Base-by-base conservation (phyloP, 441 rosid genomes). In the Euphorbia corollata region DNA sequence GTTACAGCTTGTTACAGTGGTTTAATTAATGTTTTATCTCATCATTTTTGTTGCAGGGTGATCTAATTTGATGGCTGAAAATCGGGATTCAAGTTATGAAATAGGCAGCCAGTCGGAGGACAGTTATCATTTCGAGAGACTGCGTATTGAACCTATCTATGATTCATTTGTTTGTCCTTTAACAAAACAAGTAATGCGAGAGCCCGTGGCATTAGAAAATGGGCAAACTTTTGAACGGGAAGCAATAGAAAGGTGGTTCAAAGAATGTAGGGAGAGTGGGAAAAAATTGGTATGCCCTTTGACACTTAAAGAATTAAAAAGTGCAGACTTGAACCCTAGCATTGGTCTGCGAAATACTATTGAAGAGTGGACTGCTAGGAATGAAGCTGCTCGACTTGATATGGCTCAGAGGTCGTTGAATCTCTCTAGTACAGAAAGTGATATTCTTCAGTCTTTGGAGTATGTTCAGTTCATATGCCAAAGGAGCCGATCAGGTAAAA, bases 341-440 rank as follows among this genome's bases (percentile, higher is more conserved):
- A 83, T 94, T 48, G 97, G 97, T 61, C 71, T 94, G 82, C 85
- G 93, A 56, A 86, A 86, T 81, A 91, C 93, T 20, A 94, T 94
- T 39, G 91, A 94, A 75, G 97, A 94, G 79, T 94, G 99, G 99
- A 91, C 83, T 71, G 85, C 92, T 27, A 84, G 99, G 78, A 93
- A 93, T 71, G 93, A 93, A 69, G 81, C 90, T 73, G 97, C 79
- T 5, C 91, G 89, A 71, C 93, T 94, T 54, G 99, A 94, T 74
- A 74, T 77, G 80, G 96, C 96, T 61, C 85, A 85, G n/a, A 85
- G 84, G 67, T 75, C 90, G 3, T 71, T 94, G 61, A 84, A 82
- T 78, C 48, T 81, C 63, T 75, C 81, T 41, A 89, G 85, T 77
- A 57, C 85, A 23, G 99, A 94, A 80, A 73, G 74, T 9, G 97